These are phyloP conservation scores for Aspergillaceae sp. DNA, from an alignment of 2,329 filamentous ascomycete species.

Conservation along the genomic window DNA sequence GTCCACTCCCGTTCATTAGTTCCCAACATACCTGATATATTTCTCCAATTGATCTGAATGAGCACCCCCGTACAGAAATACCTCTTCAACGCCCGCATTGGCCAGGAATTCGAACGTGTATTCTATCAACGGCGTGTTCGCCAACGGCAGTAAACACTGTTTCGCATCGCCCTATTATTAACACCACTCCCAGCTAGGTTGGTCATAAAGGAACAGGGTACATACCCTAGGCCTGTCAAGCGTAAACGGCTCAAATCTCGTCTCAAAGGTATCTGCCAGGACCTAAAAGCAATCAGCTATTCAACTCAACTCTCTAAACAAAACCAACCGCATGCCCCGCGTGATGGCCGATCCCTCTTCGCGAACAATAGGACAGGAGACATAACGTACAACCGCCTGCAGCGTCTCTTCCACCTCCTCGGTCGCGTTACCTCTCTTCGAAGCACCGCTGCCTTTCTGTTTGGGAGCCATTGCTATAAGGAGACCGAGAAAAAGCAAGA, in stretches of 20 bases:
- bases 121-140: conserved; percentile 90
- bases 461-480: conserved; percentile 26
- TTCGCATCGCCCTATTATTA: background rate
- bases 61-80: conserved; percentile 83
- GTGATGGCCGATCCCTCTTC: background rate
- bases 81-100: conserved; percentile 88
- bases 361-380: background rate
- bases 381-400: conserved; percentile 50
- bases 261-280: conserved; percentile 90
- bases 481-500: background rate
- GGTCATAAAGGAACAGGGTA: conserved; percentile 6
- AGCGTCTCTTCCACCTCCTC: conserved; percentile 55
- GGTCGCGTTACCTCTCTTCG: conserved; percentile 33
- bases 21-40: conserved; percentile 57
- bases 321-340: background rate
- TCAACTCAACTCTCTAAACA: too few relatives aligned
- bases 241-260: conserved; percentile 81
- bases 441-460: conserved; percentile 23
- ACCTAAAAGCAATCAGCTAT: conserved; percentile 46
- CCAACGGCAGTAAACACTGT: conserved; percentile 84
- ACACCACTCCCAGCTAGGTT: background rate
- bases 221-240: conserved; percentile 77
- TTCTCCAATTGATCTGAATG: conserved; percentile 80
- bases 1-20: background rate
- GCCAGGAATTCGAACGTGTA: conserved; percentile 95